phyloP scores from a whole-genome alignment of 176 grass and related monocot genomes.

The Chloris gayana region DNA sequence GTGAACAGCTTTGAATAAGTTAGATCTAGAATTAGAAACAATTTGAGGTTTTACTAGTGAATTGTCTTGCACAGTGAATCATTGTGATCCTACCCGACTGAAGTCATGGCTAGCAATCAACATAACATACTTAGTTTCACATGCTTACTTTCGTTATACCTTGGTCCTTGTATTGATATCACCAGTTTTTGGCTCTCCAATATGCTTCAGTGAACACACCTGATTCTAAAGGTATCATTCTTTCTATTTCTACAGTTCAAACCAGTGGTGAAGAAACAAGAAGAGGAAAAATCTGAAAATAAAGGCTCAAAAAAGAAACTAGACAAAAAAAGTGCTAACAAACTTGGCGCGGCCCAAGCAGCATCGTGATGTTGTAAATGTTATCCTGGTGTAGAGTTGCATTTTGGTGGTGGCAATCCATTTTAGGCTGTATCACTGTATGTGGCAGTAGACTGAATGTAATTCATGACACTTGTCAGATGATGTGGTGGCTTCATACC shows the following conservation, averaged over 20 bases:
- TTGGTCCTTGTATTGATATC: neutral
- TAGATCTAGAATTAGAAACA: neutral
- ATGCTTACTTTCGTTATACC: constrained; percentile 22
- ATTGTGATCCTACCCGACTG: neutral
- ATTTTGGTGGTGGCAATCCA: neutral
- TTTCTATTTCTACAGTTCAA: constrained; percentile 72
- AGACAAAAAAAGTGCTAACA: constrained; percentile 47
- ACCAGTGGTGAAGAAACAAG: constrained; percentile 83
- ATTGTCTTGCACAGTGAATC: constrained; percentile 23
- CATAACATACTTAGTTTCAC: neutral
- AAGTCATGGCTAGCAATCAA: neutral
- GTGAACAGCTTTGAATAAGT: neutral
- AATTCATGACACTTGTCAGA: neutral
- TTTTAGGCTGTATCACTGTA: neutral
- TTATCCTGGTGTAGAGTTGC: neutral
- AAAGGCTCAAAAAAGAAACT: constrained; percentile 62
- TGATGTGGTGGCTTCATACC: neutral
- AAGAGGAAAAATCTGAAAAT: constrained; percentile 55
- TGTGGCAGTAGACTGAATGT: constrained; percentile 4
- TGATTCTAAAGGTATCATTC: neutral
- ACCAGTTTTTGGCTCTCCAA: constrained; percentile 21
- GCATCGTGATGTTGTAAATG: constrained; percentile 39
- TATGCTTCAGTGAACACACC: neutral
- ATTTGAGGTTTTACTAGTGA: constrained; percentile 19
- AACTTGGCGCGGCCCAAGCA: constrained; percentile 64